Base-by-base conservation (phyloP, 768 basidiomycete species). In the Auriscalpium vulgare region DNA sequence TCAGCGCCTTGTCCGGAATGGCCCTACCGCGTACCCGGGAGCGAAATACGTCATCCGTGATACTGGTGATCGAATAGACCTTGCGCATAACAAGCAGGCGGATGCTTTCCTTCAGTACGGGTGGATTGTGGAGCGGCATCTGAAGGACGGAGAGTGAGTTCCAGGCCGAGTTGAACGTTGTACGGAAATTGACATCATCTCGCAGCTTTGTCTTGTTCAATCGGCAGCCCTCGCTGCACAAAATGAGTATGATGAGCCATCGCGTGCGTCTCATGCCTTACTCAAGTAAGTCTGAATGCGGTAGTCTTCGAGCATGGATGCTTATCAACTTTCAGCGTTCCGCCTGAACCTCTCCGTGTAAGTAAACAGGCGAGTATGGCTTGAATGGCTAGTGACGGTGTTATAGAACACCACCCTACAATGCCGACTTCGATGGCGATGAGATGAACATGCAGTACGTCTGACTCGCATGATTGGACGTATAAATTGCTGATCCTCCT, bases 161-260 rank as follows among this genome's bases (percentile, higher is more conserved):
- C 29, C 29, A 29, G 29, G 29, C 4, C 4, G 29, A 29, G 29
- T 29, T 7, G 29, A 5, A 7, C 4, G 29, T 29, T 7, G 29
- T 29, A 29, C 29, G 29, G 29, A 23, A 50, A 37, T n/a, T 8
- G 36, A 37, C 11, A 8, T n/a, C 1, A 11, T 19, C 53, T 40
- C 37, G 7, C 58, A 94, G 91, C 66, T 94, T 77, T 62, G 90
- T 97, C 19, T 75, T 99, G 52, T 98, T 99, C 76, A 98, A 99
- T 70, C 95, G 97, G 53, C 97, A 99, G 68, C 97, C 97, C 10
- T 90, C 86, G 80, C 72, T 98, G 71, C 97, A 99, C 72, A 99
- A 99, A 72, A 98, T 98, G 97, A 95, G 93, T 78, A 98, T 98
- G 97, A 98, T 98, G 97, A 91, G 91, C 71, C 97, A 98, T 75